phyloP scores from a whole-genome alignment of 2,329 filamentous ascomycete species.

The Penicillium psychrosexuale region DNA sequence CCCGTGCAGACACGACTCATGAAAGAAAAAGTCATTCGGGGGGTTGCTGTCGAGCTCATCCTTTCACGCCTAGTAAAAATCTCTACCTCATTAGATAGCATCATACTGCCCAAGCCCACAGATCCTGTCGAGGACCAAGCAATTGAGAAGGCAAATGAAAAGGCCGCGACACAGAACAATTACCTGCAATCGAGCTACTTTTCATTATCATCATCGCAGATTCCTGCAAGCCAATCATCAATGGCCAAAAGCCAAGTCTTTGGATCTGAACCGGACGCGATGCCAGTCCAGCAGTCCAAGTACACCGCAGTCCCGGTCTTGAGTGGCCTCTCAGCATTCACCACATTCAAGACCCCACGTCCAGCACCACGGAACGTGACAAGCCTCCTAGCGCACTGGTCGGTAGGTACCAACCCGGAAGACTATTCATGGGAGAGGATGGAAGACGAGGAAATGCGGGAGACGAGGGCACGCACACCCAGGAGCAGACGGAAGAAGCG shows the following conservation, averaged over 20 bases:
- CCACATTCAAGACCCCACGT: conserved; percentile 24
- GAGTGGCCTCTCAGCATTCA: conserved; percentile 29
- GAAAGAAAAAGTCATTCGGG: conserved; percentile 40
- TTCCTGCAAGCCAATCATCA: conserved; percentile 1
- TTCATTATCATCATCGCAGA: conserved; percentile 2
- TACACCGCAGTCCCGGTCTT: conserved; percentile 10
- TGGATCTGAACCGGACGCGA: neutral
- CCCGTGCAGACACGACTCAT: conserved; percentile 37
- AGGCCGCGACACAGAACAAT: conserved; percentile 2
- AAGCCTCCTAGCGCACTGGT: conserved; percentile 39
- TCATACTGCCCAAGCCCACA: neutral
- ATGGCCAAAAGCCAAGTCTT: neutral
- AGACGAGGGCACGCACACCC: conserved; percentile 17
- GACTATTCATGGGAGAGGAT: conserved; percentile 36
- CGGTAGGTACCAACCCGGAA: conserved; percentile 31
- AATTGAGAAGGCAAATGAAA: conserved; percentile 3
- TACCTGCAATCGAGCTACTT: conserved; percentile 2
- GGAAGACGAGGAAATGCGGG: conserved; percentile 22
- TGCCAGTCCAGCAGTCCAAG: neutral
- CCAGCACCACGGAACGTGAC: conserved; percentile 23
- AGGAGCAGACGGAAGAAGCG: conserved; percentile 29
- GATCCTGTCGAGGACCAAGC: neutral
- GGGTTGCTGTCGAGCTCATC: conserved; percentile 36
- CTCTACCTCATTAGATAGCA: conserved; percentile 6
- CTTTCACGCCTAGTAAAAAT: conserved; percentile 32